Evolutionary conservation across 495 filamentous ascomycete species (phyloP), one percentile per base, ranked within the genome.

Genomic region (Immersiella caudata): DNA sequence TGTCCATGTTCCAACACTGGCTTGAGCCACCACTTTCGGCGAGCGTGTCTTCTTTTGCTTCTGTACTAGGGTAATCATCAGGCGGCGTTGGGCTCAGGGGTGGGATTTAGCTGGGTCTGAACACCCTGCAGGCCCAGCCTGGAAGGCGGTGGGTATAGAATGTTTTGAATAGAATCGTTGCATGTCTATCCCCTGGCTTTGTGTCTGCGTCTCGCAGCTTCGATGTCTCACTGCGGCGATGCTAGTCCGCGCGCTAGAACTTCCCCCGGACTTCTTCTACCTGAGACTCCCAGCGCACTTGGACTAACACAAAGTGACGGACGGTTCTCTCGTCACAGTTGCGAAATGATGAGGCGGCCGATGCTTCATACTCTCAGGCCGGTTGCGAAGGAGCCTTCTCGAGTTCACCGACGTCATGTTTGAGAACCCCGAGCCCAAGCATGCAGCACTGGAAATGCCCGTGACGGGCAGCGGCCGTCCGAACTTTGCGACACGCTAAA

Each of bases 91-190:
- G 20, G 52, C 21, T 24, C 52, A 55, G 24, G 29, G 52, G 24
- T 26, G 52, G 52, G 24, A 55, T 55, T 22, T 22, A 12, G 40
- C 40, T 18, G 20, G 6, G 52, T 24, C n/a, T 55, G 52, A 22
- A 22, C 7, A 2, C 52, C 52, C 20, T 9, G 24, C 2, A 11
- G 52, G 16, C 21, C 52, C 16, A 1, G 52, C 6, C 20, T 24
- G 16, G 52, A 55, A 26, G 52, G 21, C 21, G 52, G 7, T 4
- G 52, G 52, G 21, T 26, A 2, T 55, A 55, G 52, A 55, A 55
- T 55, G 52, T 55, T 55, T 26, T 22, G 52, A 55, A 55, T 55
- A 55, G 52, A 55, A 14, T 26, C 21, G n/a, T n/a, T 55, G 2
- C 20, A 9, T 24, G 9, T 22, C 52, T 55, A 55, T 55, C 49